Base-by-base conservation (phyloP, 495 filamentous ascomycete species). In the Neurospora tetraspora region DNA sequence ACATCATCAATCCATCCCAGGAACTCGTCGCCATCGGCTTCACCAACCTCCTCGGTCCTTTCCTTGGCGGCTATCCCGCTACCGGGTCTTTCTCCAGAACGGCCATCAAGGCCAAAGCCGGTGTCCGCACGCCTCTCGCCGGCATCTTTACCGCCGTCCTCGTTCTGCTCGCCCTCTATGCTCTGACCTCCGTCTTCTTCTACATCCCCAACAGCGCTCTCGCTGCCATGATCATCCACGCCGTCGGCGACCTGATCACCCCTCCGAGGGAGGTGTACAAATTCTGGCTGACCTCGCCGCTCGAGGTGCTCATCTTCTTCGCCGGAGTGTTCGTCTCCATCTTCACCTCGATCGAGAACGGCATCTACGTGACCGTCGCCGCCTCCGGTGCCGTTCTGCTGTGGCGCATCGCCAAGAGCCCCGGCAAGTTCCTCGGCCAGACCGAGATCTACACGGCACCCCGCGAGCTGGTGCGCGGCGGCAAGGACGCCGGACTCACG, bases 1-100 rank as follows among this genome's bases (percentile, higher is more conserved):
- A 88, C 74, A 83, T 85, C 74, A 86, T 88, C 72, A 79, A 86
- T 69, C 86, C 86, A 0, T 86, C 85, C 1, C 86, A 88, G 70
- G 86, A 88, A 70, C 78, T 88, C 11, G 85, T 88, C 27, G 86
- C 86, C 45, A 84, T 87, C 71, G 86, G 86, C n/a, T 80, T 85
- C 39, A 84, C 81, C 61, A 88, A 88, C 70, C 75, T 87, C 38
- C 77, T 87, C 45, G 86, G 84, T 5, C 84, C 85, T 18, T 88
- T 88, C 74, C 82, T 88, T 27, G 84, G 84, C 31, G 85, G 82
- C 3, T 87, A 86, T 68, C 85, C 85, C 4, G 83, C 85, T 14
- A 88, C 86, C 11, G 86, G 85, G 10, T 88, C 86, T 12, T 88
- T 88, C 79, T 82, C 84, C 61, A 78, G 86, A 31, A 82, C 84